A percentile compares a stretch with the other conserved stretches of the same genome.
phyloP scores from a whole-genome alignment of 352 stramenopile genomes.

The Pythium phragmitis region DNA sequence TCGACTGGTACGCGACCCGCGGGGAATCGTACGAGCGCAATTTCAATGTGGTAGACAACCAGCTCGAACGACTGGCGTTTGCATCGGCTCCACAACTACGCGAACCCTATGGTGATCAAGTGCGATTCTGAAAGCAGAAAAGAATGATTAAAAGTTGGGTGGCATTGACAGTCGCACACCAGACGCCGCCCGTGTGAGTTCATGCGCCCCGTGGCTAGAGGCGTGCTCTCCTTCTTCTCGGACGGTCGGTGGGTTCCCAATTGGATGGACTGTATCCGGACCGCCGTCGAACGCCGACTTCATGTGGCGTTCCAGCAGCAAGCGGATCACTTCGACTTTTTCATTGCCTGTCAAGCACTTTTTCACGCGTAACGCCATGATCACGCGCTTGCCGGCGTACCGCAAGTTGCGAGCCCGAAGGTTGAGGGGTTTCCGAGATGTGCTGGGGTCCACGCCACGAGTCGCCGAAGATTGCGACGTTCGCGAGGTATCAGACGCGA shows the following conservation, averaged over 20 bases:
- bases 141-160: slow-evolving; percentile 8
- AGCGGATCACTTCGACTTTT: slow-evolving; percentile 58
- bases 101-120: slow-evolving; percentile 46
- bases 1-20: slow-evolving; percentile 70
- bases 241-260: not conserved
- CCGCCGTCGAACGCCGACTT: not conserved
- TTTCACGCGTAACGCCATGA: slow-evolving; percentile 66
- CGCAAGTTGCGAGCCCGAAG: slow-evolving; percentile 37
- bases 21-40: slow-evolving; percentile 79
- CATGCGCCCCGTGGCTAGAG: not conserved
- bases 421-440: not conserved
- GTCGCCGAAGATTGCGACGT: not conserved
- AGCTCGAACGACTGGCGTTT: slow-evolving; percentile 47
- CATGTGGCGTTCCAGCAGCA: slow-evolving; percentile 44
- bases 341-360: slow-evolving; percentile 40
- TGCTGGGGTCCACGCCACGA: not conserved
- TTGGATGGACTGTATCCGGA: not conserved
- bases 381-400: slow-evolving; percentile 64
- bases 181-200: slow-evolving; percentile 16
- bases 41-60: slow-evolving; percentile 57
- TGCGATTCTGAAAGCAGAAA: slow-evolving; percentile 30
- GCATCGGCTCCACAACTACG: slow-evolving; percentile 38
- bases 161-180: slow-evolving; percentile 25
- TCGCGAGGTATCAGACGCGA: not conserved
- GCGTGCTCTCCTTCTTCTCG: not conserved